These are phyloP conservation scores for Colletotrichum lini DNA, from an alignment of 2,329 filamentous ascomycete genomes.

Conservation along the genomic window DNA sequence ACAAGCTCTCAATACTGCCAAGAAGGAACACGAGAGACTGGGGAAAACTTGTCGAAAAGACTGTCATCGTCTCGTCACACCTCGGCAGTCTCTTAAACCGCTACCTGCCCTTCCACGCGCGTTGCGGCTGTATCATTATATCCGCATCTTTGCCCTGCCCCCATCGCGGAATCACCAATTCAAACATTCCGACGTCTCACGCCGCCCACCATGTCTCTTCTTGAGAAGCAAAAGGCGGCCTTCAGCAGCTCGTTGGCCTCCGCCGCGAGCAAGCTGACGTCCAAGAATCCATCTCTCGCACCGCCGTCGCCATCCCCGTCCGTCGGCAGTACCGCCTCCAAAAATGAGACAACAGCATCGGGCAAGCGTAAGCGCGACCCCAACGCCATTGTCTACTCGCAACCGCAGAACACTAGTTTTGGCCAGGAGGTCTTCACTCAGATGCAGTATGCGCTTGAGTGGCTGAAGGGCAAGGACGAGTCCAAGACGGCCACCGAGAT, in stretches of 20 bases:
- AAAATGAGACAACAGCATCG: slow-evolving; percentile 73
- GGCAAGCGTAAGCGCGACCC: slow-evolving; percentile 73
- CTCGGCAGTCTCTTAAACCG: background rate
- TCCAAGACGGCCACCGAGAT: slow-evolving; percentile 82
- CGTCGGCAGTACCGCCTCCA: slow-evolving; percentile 63
- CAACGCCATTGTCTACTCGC: slow-evolving; percentile 76
- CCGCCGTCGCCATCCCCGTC: slow-evolving; percentile 76
- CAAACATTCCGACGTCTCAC: background rate
- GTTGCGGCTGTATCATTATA: background rate
- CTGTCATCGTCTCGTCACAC: too few relatives aligned
- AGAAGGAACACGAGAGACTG: background rate
- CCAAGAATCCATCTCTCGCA: slow-evolving; percentile 63
- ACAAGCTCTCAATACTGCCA: background rate
- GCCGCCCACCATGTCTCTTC: slow-evolving; percentile 66
- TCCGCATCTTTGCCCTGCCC: background rate
- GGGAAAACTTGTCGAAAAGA: background rate
- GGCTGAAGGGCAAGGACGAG: slow-evolving; percentile 79
- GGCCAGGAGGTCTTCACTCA: slow-evolving; percentile 89
- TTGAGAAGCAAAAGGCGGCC: slow-evolving; percentile 75
- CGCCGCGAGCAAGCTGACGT: slow-evolving; percentile 74
- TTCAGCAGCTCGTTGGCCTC: slow-evolving; percentile 74
- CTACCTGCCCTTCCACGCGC: background rate
- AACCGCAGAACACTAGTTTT: slow-evolving; percentile 81
- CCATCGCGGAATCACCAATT: too few relatives aligned
- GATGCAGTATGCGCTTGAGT: slow-evolving; percentile 88